phyloP scores from a whole-genome alignment of 306 rosid genomes.

The Ormosia semicastrata region DNA sequence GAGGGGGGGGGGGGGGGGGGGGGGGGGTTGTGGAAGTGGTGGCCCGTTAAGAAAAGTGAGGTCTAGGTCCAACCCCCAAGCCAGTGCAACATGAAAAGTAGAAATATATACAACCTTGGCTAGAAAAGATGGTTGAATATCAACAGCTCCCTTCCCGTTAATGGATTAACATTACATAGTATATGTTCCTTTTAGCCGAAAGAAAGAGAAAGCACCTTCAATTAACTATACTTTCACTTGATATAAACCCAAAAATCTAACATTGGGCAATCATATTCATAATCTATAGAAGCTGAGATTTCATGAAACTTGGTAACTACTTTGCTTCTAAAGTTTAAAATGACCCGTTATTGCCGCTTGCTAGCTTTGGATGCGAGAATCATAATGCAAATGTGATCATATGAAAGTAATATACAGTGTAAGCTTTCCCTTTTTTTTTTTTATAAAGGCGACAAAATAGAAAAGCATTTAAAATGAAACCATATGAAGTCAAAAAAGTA shows the following conservation, averaged over 20 bases:
- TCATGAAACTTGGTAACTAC: not conserved
- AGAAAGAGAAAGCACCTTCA: not conserved
- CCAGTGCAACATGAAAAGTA: not conserved
- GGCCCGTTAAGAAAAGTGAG: not conserved
- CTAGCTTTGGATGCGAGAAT: constrained; percentile 9
- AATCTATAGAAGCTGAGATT: not conserved
- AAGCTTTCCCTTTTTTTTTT: not conserved
- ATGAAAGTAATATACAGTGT: not conserved
- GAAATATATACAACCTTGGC: not conserved
- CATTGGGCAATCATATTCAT: not conserved
- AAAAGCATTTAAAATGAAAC: constrained; percentile 4
- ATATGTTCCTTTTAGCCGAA: not conserved
- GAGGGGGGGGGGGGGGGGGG: no score
- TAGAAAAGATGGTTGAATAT: not conserved
- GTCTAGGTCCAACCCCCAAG: no score
- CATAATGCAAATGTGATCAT: not conserved
- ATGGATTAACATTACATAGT: not conserved
- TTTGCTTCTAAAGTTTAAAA: not conserved
- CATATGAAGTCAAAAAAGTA: constrained; percentile 8
- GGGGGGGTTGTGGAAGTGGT: no score
- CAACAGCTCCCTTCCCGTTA: not conserved
- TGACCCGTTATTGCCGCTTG: not conserved
- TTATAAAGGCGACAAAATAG: not conserved
- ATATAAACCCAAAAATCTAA: not conserved
- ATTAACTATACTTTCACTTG: not conserved